A percentile compares a stretch with the other conserved stretches of the same genome.
Evolutionary conservation across 768 basidiomycete species (phyloP).

Genomic region (Lactarius quietus): DNA sequence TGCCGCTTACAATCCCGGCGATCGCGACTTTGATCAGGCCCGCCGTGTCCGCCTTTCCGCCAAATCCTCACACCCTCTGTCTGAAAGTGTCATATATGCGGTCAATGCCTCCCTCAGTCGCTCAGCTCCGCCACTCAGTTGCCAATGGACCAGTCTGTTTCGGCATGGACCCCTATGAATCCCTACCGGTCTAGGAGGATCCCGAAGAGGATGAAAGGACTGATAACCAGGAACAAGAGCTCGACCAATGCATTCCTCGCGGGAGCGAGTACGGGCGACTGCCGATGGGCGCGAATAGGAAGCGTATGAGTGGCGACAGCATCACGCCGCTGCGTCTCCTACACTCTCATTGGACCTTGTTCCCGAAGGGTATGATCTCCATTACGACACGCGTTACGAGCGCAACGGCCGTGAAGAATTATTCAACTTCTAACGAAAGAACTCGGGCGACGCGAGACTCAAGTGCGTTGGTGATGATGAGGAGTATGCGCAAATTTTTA

Average conservation of each 20-base stretch:
- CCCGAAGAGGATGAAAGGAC: constrained; percentile 22
- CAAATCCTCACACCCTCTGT: constrained; percentile 21
- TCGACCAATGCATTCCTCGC: constrained; percentile 16
- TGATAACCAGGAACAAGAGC: constrained; percentile 15
- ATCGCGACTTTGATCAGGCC: constrained; percentile 20
- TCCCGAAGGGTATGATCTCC: constrained; percentile 20
- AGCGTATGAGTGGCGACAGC: too few relatives aligned
- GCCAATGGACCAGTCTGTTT: constrained; percentile 16
- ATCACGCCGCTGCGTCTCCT: too few relatives aligned
- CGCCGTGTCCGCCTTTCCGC: constrained; percentile 15
- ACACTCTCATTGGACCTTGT: constrained; percentile 26
- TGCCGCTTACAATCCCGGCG: constrained; percentile 15
- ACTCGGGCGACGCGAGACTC: constrained; percentile 2
- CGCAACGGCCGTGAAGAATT: constrained; percentile 15
- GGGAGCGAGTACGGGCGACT: constrained; percentile 18
- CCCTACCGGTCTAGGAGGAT: constrained; percentile 26
- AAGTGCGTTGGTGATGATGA: constrained; percentile 13
- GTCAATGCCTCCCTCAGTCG: constrained; percentile 18
- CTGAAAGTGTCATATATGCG: too few relatives aligned
- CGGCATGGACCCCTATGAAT: constrained; percentile 25
- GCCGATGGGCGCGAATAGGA: too few relatives aligned
- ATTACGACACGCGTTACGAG: constrained; percentile 22
- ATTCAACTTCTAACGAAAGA: constrained; percentile 3
- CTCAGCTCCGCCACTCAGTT: constrained; percentile 18
- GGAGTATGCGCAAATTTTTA: constrained; percentile 13